Base-by-base conservation (phyloP, 2,329 filamentous ascomycete genomes). In the Aspergillus sp. region DNA sequence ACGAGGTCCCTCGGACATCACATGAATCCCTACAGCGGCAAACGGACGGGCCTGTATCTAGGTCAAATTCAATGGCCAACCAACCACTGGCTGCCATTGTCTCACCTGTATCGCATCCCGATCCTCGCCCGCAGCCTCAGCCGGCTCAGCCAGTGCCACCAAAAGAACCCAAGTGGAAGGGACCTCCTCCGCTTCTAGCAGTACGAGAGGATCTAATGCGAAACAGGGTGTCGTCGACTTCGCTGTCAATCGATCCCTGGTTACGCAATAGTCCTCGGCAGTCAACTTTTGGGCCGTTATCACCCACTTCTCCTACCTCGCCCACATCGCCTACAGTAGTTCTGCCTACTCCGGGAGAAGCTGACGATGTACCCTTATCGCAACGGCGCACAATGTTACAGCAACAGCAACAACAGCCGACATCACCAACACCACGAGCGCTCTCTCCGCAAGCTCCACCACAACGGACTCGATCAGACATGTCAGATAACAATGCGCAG, bases 281-380 rank as follows among this genome's bases (percentile, higher is more conserved):
- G 23, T 64, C 62, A 7, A 27, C 60, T 3, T 51, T 48, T 19
- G 57, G 61, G 0, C 49, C 51, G 20, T 19, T 20, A 9, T 39
- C 37, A 5, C 15, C 37, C 15, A 12, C 19, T 13, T 39, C 37
- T 20, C 37, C 37, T 12, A 46, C 49, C 1, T 43, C 48, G 4
- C 46, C 51, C 3, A 44, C 53, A 7, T 55, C 59, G 2, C 56
- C 61, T 4, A 54, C 53, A 10, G 12, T 30, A 12, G 9, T 12
- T 30, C 51, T 53, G 43, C 46, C 53, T 13, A 58, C 54, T 19
- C 50, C 62, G 7, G 63, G 62, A 17, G 60, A 71, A 15, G 78
- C 81, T 54, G 87, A 90, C 51, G 80, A 90, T 48, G 74, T 91
- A 55, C 84, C 87, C 0, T 74, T 93, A 15, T 85, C 81, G 38